Conservation (phyloP, 257 asterid species). For the Linaria vulgaris region DNA sequence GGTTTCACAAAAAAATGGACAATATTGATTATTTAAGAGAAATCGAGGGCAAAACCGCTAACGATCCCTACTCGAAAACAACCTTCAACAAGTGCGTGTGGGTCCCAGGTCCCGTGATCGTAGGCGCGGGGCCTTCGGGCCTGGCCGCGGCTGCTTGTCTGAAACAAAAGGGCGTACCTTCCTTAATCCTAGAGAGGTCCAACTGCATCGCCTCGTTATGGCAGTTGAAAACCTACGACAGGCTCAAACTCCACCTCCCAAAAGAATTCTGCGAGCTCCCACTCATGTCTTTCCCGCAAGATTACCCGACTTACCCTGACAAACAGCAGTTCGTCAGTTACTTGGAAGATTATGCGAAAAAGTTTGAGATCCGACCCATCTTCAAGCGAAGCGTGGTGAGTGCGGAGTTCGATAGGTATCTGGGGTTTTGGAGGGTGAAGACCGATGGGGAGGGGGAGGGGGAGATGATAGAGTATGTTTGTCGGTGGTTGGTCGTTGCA, state of each 20-base stretch:
- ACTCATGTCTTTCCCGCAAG: constrained; percentile 61
- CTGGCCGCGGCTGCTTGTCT: constrained; percentile 81
- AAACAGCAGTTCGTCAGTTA: constrained; percentile 68
- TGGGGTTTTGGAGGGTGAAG: constrained; percentile 47
- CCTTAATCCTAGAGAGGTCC: constrained; percentile 64
- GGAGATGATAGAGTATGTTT: no score
- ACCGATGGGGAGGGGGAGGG: constrained; percentile 37
- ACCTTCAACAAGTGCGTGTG: constrained; percentile 20
- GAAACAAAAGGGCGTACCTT: constrained; percentile 50
- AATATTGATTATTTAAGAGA: constrained; percentile 38
- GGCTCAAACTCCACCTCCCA: constrained; percentile 77
- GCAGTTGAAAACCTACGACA: constrained; percentile 81
- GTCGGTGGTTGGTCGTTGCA: constrained; percentile 74
- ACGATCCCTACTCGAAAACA: constrained; percentile 46
- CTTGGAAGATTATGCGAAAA: constrained; percentile 53
- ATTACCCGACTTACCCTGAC: constrained; percentile 70
- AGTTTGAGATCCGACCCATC: constrained; percentile 56
- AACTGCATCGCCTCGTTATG: constrained; percentile 79
- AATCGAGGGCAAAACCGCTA: constrained; percentile 49
- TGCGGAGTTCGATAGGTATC: constrained; percentile 49
- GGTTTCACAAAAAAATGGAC: no score
- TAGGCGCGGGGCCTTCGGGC: constrained; percentile 90
- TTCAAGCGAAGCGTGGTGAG: constrained; percentile 47
- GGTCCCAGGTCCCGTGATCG: constrained; percentile 65
- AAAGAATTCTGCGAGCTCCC: constrained; percentile 85